These are phyloP conservation scores for Rhizophagus clarus DNA, from an alignment of 192 early-diverging fungal genomes.

Conservation along the genomic window DNA sequence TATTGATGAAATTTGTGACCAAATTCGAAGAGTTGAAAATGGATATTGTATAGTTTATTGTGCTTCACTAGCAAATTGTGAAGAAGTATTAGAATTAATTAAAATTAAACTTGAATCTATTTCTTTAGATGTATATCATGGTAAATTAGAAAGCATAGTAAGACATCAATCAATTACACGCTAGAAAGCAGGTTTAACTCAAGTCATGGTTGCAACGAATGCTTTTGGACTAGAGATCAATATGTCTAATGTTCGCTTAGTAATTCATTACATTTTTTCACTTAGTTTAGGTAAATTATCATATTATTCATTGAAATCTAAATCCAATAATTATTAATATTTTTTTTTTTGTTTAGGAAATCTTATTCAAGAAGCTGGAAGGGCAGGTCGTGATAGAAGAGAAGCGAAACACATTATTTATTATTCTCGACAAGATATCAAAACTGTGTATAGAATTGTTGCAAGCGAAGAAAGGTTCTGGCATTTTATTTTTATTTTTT, in stretches of 20 bases:
- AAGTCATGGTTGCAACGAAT: slow-evolving; percentile 77
- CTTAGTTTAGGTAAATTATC: slow-evolving; percentile 62
- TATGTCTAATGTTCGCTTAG: slow-evolving; percentile 69
- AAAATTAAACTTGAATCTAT: not conserved
- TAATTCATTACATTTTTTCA: slow-evolving; percentile 72
- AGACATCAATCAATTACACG: not conserved
- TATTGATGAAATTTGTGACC: too few relatives aligned
- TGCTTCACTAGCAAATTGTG: not conserved
- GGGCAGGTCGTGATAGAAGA: slow-evolving; percentile 63
- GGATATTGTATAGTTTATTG: not conserved
- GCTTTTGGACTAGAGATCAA: slow-evolving; percentile 82
- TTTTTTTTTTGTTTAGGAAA: not conserved
- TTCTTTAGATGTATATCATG: not conserved
- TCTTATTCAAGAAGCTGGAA: slow-evolving; percentile 66
- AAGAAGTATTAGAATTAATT: not conserved
- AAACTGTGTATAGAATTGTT: not conserved
- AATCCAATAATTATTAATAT: not conserved
- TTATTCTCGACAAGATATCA: slow-evolving; percentile 69
- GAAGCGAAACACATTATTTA: slow-evolving; percentile 70
- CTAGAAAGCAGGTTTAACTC: slow-evolving; percentile 63
- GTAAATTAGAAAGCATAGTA: not conserved
- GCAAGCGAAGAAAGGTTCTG: too few relatives aligned
- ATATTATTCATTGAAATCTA: slow-evolving; percentile 32
- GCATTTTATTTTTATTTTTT: too few relatives aligned
- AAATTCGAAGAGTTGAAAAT: too few relatives aligned